Evolutionary conservation across 345 rosid species (phyloP).

Genomic region (Eucalyptus marginata): DNA sequence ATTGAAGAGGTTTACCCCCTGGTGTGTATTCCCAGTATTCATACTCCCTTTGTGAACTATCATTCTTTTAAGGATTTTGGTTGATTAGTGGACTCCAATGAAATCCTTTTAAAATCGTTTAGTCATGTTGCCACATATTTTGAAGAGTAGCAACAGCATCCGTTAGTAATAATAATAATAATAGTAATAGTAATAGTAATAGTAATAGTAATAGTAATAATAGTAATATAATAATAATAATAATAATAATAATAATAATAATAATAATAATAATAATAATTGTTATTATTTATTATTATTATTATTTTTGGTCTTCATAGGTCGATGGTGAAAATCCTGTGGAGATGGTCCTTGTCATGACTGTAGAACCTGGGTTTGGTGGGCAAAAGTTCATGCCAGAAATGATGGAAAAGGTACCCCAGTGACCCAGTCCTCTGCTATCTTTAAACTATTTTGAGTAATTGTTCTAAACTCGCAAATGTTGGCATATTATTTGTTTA

Average conservation of each 20-base stretch:
- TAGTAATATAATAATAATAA: too few species aligned
- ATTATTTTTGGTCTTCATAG: slow-evolving; percentile 10
- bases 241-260: too few species aligned
- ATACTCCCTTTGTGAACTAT: background rate
- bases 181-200: too few species aligned
- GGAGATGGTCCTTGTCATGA: slow-evolving; percentile 95
- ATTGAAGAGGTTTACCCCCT: slow-evolving; percentile 78
- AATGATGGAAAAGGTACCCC: slow-evolving; percentile 71
- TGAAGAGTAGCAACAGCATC: background rate
- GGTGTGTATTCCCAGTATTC: slow-evolving; percentile 17
- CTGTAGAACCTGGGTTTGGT: slow-evolving; percentile 89
- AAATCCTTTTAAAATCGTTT: background rate
- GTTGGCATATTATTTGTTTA: background rate
- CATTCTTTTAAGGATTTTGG: background rate
- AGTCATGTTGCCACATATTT: background rate
- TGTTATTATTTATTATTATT: too few species aligned
- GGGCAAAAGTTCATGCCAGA: slow-evolving; percentile 90
- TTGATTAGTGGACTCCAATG: background rate
- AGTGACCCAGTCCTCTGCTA: background rate
- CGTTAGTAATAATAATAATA: too few species aligned
- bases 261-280: too few species aligned
- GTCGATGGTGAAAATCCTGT: slow-evolving; percentile 67
- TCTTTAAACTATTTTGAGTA: background rate
- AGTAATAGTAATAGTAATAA: too few species aligned
- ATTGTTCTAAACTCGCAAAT: background rate